Evolutionary conservation across 805 yeast genomes (phyloP), one percentile per base, ranked within the genome.

Genomic region (Pichia pseudocactophila): DNA sequence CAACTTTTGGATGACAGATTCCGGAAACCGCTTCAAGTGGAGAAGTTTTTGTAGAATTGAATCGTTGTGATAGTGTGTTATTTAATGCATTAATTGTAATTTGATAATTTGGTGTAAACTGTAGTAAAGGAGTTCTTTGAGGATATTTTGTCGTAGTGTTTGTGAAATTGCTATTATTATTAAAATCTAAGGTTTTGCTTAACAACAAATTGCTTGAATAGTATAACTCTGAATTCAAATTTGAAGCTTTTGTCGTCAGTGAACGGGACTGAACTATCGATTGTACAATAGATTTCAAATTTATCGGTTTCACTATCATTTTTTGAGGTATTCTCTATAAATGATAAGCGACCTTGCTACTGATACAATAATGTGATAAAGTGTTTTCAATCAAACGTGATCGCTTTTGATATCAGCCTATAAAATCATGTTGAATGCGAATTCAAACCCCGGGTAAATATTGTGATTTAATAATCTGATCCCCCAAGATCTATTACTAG

Each of bases 1-100:
- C 17, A 7, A 19, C 9, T 6, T 39, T 28, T 1, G 66, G 65
- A 41, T 63, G 78, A 47, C 79, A 74, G 25, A 69, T 46, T 16
- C 55, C 50, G n/a, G 52, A 40, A 10, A 42, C 44, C 3, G 48
- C 39, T 13, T 43, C 41, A 9, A 40, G 8, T 16, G 38, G 30
- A 16, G 49, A 36, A 13, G 31, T 5, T 22, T 26, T 25, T 19
- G 45, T 34, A 2, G 45, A 42, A 18, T 38, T 37, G 5, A 41
- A 41, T 32, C 44, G 36, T 2, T 36, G 13, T 11, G 28, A 15
- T 9, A 26, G 11, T 25, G 17, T 20, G 9, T 25, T 30, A n/a
- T 41, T 33, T 31, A 31, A 15, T 18, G 11, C 16, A 18, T 13
- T 41, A 17, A 30, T 37, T 34, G 44, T 16, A n/a, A 54, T 41